Evolutionary conservation across 345 rosid species (phyloP), one percentile per base, ranked within the genome.

Genomic region (Erodium maritimum): DNA sequence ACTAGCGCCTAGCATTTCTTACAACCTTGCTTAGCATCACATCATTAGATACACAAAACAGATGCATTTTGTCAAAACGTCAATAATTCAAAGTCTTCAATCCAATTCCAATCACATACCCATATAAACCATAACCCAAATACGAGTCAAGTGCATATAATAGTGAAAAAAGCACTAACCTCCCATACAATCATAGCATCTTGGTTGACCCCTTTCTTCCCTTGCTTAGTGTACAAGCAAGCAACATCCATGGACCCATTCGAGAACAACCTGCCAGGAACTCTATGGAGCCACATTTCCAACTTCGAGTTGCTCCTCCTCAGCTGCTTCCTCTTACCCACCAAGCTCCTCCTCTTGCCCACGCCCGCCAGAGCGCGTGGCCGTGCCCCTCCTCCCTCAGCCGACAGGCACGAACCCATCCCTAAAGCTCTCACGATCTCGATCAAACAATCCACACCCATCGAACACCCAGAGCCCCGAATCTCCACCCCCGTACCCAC

Each of bases 331-430:
- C 65, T 33, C 61, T 63, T 66, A 55, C 62, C 67, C 4, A n/a
- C n/a, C n/a, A 68, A 34, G 57, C 56, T 71, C 64, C 63, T 71
- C 59, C 68, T 71, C 52, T 48, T 48, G 60, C 60, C 67, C 75
- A 48, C 51, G 59, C 29, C 68, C 20, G 71, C 60, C 46, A 68
- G 63, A 62, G 75, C 63, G 51, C 65, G 68, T 1, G 71, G 33
- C 63, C 65, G 71, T 62, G 37, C 37, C 0, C 75, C 67, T 65
- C 71, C 60, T 68, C 75, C 67, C 46, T 71, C 75, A 4, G 71
- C 67, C 51, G 75, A 67, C 17, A 71, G 67, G 75, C 75, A 71
- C 68, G 71, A 71, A 62, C 75, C 75, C 75, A 71, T 71, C 61
- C 65, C 67, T 10, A 71, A 71, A 71, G 71, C 75, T 68, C 75